Evolutionary conservation across 352 stramenopile genomes (phyloP).

Genomic region (Globisporangium viniferum): DNA sequence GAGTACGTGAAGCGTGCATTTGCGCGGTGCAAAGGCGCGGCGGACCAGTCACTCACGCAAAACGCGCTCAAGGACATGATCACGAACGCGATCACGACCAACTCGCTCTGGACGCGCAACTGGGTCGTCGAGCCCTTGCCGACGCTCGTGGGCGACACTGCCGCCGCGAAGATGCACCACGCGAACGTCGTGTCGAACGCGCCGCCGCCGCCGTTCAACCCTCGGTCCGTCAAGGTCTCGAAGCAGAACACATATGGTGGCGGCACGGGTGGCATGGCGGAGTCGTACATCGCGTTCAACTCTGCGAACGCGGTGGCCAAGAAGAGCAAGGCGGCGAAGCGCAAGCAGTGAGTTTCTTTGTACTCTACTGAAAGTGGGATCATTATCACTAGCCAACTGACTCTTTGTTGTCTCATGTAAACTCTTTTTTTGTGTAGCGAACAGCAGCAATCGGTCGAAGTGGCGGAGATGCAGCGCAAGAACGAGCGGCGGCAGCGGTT

Average conservation of each 20-base stretch:
- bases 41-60: slow-evolving; percentile 77
- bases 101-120: slow-evolving; percentile 84
- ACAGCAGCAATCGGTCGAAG: slow-evolving; percentile 26
- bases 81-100: slow-evolving; percentile 80
- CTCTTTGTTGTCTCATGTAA: slow-evolving; percentile 3
- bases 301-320: slow-evolving; percentile 30
- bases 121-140: slow-evolving; percentile 75
- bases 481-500: slow-evolving; percentile 76
- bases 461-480: slow-evolving; percentile 59
- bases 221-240: slow-evolving; percentile 8
- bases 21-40: slow-evolving; percentile 63
- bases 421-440: slow-evolving; percentile 1
- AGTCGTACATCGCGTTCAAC: slow-evolving; percentile 51
- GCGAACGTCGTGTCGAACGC: slow-evolving; percentile 6
- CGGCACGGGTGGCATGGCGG: slow-evolving; percentile 10
- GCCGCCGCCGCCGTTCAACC: slow-evolving; percentile 6
- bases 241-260: slow-evolving; percentile 10
- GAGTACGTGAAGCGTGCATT: slow-evolving; percentile 88
- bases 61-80: slow-evolving; percentile 80
- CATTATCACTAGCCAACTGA: not conserved
- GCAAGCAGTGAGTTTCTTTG: slow-evolving; percentile 45
- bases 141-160: slow-evolving; percentile 52
- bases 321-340: slow-evolving; percentile 45
- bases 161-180: slow-evolving; percentile 19
- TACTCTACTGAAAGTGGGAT: not conserved